Evolutionary conservation across 441 rosid genomes (phyloP).

Genomic region (Pelargonium myrrhifolium): DNA sequence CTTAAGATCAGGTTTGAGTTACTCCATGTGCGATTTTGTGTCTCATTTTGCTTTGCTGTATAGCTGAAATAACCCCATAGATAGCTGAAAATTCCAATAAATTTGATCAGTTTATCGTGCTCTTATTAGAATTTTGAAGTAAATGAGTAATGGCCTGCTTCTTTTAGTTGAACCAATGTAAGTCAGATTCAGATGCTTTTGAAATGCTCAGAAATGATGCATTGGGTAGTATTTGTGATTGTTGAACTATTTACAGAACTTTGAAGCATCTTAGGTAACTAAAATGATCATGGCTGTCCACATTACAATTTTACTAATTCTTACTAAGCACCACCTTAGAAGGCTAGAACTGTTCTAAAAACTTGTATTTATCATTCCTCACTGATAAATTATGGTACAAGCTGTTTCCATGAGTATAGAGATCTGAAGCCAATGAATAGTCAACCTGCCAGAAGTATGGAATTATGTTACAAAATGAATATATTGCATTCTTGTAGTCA

Average conservation of each 20-base stretch:
- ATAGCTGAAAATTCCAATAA: background rate
- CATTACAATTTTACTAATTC: background rate
- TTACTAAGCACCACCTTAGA: too few species aligned
- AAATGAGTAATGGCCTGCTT: background rate
- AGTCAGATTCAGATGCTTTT: background rate
- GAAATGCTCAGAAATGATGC: background rate
- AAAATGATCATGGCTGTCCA: background rate
- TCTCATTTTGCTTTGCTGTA: background rate
- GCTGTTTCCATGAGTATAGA: background rate
- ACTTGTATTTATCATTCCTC: too few species aligned
- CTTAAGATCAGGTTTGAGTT: conserved; percentile 56
- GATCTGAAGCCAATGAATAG: background rate
- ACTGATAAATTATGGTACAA: too few species aligned
- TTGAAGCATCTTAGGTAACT: background rate
- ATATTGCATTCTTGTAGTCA: background rate
- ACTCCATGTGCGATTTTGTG: background rate
- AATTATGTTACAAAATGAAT: background rate
- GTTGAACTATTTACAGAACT: background rate
- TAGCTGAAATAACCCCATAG: background rate
- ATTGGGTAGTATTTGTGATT: background rate
- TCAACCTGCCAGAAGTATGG: background rate
- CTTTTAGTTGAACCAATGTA: background rate
- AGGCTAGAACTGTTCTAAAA: too few species aligned
- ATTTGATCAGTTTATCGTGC: background rate
- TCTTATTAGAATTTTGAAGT: background rate